Evolutionary conservation across 805 yeast species (phyloP).

Genomic region (Candida vaughaniae): DNA sequence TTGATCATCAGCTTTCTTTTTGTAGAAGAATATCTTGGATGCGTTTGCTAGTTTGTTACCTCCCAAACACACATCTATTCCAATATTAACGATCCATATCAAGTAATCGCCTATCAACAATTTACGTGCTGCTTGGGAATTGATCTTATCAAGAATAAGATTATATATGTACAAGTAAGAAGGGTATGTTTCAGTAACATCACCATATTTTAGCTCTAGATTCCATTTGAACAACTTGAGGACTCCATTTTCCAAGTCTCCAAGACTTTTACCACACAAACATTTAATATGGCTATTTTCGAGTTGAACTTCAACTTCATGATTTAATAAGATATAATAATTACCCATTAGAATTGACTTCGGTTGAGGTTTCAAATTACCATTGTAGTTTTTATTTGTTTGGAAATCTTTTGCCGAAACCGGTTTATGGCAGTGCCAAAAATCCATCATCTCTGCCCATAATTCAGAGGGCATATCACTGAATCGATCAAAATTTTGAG

Average conservation of each 20-base stretch:
- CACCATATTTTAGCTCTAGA: constrained; percentile 27
- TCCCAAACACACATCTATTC: constrained; percentile 26
- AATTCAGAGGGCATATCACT: constrained; percentile 83
- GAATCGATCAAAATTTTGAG: constrained; percentile 30
- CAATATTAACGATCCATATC: constrained; percentile 39
- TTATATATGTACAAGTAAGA: constrained; percentile 39
- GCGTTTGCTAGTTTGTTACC: constrained; percentile 18
- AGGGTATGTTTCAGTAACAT: constrained; percentile 24
- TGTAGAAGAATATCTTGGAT: constrained; percentile 28
- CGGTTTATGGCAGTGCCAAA: constrained; percentile 96
- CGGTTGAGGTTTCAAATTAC: constrained; percentile 43
- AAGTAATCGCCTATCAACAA: constrained; percentile 21
- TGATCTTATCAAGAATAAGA: constrained; percentile 39
- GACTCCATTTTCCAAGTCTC: constrained; percentile 24
- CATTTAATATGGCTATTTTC: constrained; percentile 26
- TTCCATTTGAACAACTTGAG: constrained; percentile 57
- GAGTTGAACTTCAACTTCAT: constrained; percentile 5
- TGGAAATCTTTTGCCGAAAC: constrained; percentile 21
- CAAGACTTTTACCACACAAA: constrained; percentile 39
- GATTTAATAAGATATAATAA: constrained; percentile 49
- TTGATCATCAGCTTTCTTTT: constrained; percentile 14
- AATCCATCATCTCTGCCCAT: constrained; percentile 95
- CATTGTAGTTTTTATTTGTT: constrained; percentile 31
- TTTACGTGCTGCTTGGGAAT: constrained; percentile 37
- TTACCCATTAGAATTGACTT: constrained; percentile 53